phyloP scores from a whole-genome alignment of 208 protist genomes.

The Acanthamoeba healyi region DNA sequence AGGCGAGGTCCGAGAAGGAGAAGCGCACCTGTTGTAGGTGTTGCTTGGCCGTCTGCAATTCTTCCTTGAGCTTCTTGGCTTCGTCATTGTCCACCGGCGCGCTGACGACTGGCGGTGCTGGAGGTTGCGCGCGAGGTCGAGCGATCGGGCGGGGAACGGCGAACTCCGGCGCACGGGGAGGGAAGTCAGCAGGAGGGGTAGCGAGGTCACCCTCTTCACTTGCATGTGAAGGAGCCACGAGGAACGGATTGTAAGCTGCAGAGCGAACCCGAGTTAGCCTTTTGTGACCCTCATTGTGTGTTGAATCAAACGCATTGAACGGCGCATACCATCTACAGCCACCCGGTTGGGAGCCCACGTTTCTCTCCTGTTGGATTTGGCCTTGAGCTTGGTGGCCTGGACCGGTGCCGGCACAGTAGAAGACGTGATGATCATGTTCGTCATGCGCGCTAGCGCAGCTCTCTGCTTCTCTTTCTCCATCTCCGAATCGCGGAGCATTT shows the following conservation, averaged over 20 bases:
- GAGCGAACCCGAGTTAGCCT: too few relatives aligned
- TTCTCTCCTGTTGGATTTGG: constrained; percentile 59
- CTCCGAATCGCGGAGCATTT: constrained; percentile 49
- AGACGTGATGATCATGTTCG: constrained; percentile 53
- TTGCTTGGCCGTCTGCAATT: not conserved
- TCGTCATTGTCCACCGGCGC: not conserved
- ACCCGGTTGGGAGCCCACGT: constrained; percentile 67
- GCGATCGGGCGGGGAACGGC: not conserved
- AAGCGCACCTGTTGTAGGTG: not conserved
- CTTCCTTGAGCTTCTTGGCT: not conserved
- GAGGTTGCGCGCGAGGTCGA: not conserved
- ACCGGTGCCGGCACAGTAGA: not conserved
- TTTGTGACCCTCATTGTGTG: too few relatives aligned
- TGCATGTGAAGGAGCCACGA: not conserved
- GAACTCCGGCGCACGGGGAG: not conserved
- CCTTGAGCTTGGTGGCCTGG: constrained; percentile 7
- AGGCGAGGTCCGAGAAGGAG: too few relatives aligned
- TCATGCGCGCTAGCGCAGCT: constrained; percentile 65
- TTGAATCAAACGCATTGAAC: too few relatives aligned
- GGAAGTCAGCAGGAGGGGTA: not conserved
- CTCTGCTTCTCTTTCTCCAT: constrained; percentile 64
- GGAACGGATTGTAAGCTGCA: not conserved
- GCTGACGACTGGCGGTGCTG: not conserved
- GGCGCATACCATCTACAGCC: not conserved
- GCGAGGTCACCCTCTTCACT: not conserved